Evolutionary conservation across 73 alveolate species (phyloP).

Genomic region (Tetrahymena elliotti): DNA sequence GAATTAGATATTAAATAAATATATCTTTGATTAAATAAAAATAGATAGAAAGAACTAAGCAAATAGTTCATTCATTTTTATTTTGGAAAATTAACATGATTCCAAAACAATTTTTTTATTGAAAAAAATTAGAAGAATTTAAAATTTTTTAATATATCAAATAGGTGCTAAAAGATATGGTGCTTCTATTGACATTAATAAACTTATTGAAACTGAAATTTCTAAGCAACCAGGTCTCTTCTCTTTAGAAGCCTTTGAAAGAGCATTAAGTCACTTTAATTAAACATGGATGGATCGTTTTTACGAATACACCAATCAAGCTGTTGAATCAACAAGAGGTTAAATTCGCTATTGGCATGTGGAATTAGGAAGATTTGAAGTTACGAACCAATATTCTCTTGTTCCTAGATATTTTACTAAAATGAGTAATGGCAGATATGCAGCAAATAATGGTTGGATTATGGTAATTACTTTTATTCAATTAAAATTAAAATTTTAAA

Average conservation of each 20-base stretch:
- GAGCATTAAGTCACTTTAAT: slow-evolving; percentile 1
- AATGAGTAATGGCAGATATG: slow-evolving; percentile 29
- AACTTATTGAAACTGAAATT: neutral
- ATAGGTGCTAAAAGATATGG: slow-evolving; percentile 24
- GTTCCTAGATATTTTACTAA: slow-evolving; percentile 31
- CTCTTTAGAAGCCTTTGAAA: neutral
- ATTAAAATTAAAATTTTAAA: neutral
- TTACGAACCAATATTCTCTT: slow-evolving; percentile 9
- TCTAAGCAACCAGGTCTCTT: neutral
- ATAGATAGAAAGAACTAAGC: neutral
- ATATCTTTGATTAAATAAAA: neutral
- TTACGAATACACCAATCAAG: slow-evolving; percentile 7
- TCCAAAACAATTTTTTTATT: too few species aligned
- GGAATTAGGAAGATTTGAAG: neutral
- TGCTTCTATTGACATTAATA: neutral
- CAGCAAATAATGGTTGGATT: slow-evolving; percentile 44
- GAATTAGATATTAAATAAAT: neutral
- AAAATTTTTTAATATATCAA: neutral
- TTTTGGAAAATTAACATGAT: too few species aligned
- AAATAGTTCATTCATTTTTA: neutral
- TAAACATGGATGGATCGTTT: slow-evolving; percentile 2
- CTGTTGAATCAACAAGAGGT: slow-evolving; percentile 22
- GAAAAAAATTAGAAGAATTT: too few species aligned
- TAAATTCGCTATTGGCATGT: slow-evolving; percentile 22
- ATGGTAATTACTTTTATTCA: neutral